Evolutionary conservation across 495 filamentous ascomycete species (phyloP).

Genomic region (Aspergillus diversus): DNA sequence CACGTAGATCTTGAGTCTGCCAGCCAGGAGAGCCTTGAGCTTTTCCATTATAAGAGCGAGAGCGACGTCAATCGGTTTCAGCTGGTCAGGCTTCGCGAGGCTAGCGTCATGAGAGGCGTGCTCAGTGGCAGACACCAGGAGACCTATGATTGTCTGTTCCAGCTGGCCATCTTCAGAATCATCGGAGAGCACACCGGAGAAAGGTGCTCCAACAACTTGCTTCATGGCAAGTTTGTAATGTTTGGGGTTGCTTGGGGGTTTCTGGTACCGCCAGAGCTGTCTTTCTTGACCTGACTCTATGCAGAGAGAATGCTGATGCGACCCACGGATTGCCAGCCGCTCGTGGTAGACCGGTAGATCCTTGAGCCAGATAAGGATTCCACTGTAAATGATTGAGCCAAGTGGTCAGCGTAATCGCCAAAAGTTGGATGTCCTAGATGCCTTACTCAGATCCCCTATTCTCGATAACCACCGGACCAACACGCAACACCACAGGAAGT

Average conservation of each 20-base stretch:
- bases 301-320: slow-evolving; percentile 1
- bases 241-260: slow-evolving; percentile 25
- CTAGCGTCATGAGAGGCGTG: slow-evolving; percentile 7
- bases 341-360: slow-evolving; percentile 27
- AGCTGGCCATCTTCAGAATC: not conserved
- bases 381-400: slow-evolving; percentile 27
- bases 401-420: not conserved
- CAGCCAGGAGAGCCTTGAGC: slow-evolving; percentile 22
- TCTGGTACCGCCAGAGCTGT: slow-evolving; percentile 23
- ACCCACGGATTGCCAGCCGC: slow-evolving; percentile 19
- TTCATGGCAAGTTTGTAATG: slow-evolving; percentile 46
- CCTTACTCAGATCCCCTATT: slow-evolving; percentile 36
- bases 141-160: slow-evolving; percentile 30
- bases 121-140: slow-evolving; percentile 21
- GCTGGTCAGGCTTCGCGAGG: slow-evolving; percentile 1
- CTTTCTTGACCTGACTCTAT: slow-evolving; percentile 13
- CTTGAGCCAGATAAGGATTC: slow-evolving; percentile 33
- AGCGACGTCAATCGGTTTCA: not conserved
- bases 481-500: slow-evolving; percentile 43
- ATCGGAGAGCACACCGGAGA: slow-evolving; percentile 33
- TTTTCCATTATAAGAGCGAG: slow-evolving; percentile 8
- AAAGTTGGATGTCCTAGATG: not conserved
- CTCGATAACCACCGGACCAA: slow-evolving; percentile 48
- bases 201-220: slow-evolving; percentile 43
- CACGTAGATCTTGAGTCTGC: slow-evolving; percentile 28